Conservation (phyloP, 2,329 filamentous ascomycete genomes). For the Fusarium lyarnte region DNA sequence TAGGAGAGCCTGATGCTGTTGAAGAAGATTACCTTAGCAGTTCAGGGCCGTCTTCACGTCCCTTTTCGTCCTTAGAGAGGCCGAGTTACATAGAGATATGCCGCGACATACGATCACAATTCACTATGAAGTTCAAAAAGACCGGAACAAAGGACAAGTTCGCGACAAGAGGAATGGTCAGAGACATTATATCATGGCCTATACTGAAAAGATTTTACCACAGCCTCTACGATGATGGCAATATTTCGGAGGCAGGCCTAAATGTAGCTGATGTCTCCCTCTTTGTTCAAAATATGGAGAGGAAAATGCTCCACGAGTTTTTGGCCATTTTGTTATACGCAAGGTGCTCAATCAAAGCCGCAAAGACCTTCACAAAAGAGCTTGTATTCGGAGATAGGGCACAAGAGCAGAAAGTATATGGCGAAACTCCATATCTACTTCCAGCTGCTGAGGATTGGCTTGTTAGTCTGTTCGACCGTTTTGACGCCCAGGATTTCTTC, state of each 20-base stretch:
- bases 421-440: not conserved
- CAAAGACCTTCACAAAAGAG: not conserved
- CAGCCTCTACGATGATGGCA: not conserved
- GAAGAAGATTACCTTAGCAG: too few species aligned
- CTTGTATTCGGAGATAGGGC: not conserved
- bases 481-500: not conserved
- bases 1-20: too few species aligned
- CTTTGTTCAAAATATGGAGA: not conserved
- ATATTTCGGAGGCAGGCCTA: not conserved
- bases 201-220: rapidly evolving
- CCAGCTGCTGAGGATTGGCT: not conserved
- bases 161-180: not conserved
- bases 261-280: too few species aligned
- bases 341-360: not conserved
- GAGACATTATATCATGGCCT: not conserved
- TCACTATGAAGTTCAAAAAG: not conserved
- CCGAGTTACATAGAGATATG: not conserved
- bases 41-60: too few species aligned
- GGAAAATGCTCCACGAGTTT: not conserved
- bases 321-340: not conserved
- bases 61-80: too few species aligned
- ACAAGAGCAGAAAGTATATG: rapidly evolving
- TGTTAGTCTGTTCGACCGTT: rapidly evolving
- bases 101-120: not conserved
- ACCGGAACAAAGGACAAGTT: not conserved